Percentiles rank a stretch among this genome's conserved stretches.
Conservation (phyloP, 306 rosid genomes). For the Malus orientalis region DNA sequence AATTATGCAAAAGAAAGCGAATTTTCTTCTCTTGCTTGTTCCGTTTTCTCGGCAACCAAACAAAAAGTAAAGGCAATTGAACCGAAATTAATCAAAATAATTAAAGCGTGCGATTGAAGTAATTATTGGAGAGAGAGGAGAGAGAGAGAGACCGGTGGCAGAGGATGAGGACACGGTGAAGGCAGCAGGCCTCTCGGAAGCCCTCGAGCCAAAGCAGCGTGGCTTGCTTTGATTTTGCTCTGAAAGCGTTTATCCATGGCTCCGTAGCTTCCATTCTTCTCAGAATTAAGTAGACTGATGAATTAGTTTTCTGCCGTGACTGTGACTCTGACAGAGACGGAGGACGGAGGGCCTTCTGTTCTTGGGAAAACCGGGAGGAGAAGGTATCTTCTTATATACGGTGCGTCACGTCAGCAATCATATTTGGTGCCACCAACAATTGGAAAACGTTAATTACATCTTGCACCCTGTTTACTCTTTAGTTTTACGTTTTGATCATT, state of each 20-base stretch:
- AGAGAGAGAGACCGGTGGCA: conserved; percentile 33
- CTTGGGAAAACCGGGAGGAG: too few species aligned
- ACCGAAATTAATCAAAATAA: background rate
- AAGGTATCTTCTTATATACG: too few species aligned
- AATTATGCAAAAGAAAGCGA: background rate
- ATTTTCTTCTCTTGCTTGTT: background rate
- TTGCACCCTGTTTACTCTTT: too few species aligned
- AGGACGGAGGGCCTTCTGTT: background rate
- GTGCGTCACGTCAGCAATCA: too few species aligned
- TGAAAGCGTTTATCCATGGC: background rate
- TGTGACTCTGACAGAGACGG: too few species aligned
- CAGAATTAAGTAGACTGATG: background rate
- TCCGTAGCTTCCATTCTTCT: conserved; percentile 15
- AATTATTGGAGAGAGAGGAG: background rate
- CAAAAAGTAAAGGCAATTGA: background rate
- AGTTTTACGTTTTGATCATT: too few species aligned
- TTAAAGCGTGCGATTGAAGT: background rate
- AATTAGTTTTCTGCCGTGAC: background rate
- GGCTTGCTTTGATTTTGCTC: conserved; percentile 20
- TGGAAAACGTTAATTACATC: too few species aligned
- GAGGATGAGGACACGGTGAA: conserved; percentile 76
- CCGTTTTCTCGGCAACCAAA: conserved; percentile 12
- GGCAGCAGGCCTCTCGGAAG: conserved; percentile 70
- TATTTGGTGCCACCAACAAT: too few species aligned
- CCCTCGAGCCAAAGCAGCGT: conserved; percentile 61